These are phyloP conservation scores for Termitomyces eurrhizus DNA, from an alignment of 768 basidiomycete genomes.

Conservation along the genomic window DNA sequence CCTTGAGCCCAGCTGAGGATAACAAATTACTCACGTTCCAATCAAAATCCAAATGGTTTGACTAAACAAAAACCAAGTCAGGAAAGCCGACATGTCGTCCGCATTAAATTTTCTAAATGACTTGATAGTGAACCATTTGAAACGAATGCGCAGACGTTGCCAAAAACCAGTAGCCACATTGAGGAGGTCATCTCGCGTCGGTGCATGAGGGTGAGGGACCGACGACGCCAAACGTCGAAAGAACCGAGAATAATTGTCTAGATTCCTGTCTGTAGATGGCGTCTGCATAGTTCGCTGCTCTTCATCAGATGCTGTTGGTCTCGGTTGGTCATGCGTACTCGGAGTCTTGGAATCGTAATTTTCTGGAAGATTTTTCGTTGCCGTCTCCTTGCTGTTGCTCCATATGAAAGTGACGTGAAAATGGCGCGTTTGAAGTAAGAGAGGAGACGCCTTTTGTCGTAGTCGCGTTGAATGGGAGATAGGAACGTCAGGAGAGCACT, in stretches of 20 bases:
- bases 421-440: constrained; percentile 15
- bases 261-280: constrained; percentile 21
- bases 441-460: not conserved
- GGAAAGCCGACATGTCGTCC: constrained; percentile 95
- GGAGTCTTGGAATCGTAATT: not conserved
- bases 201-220: constrained; percentile 72
- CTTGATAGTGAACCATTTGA: constrained; percentile 96
- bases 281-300: constrained; percentile 3
- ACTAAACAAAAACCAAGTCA: constrained; percentile 94
- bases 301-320: constrained; percentile 1
- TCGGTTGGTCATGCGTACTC: not conserved
- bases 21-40: constrained; percentile 68
- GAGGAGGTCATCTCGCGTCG: constrained; percentile 87
- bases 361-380: not conserved
- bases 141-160: constrained; percentile 84
- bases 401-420: constrained; percentile 14
- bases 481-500: constrained; percentile 14
- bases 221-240: constrained; percentile 76
- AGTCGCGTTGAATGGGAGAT: not conserved
- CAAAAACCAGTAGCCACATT: constrained; percentile 86
- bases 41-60: constrained; percentile 95
- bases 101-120: constrained; percentile 94
- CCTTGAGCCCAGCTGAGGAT: not conserved
- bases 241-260: constrained; percentile 76
- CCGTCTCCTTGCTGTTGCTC: not conserved